Evolutionary conservation across 768 basidiomycete genomes (phyloP), one percentile per base, ranked within the genome.

Genomic region (Tubosaeta sp.): DNA sequence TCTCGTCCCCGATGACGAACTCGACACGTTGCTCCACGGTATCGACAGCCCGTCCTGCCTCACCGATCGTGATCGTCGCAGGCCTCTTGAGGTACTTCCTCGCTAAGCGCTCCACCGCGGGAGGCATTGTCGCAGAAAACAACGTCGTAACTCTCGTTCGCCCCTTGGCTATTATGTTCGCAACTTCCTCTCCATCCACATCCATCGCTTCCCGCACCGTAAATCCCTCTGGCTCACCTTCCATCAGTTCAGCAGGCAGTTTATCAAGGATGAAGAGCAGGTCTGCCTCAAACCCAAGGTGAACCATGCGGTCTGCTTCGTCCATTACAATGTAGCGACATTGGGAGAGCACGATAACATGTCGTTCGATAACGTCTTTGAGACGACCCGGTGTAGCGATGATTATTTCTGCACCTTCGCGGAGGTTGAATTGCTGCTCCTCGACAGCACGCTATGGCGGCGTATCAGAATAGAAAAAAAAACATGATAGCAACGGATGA

Each of bases 301-400:
- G 86, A 54, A 99, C 94, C 96, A 99, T 98, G 46, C 96, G 83
- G 69, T 99, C 96, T 14, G 96, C 96, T 76, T 99, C 96, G 68
- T 99, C 96, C 96, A 99, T 96, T 58, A 99, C 95, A 52, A 99
- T 86, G 64, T 99, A 98, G 2, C 92, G 91, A 69, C 96, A 98
- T 69, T 99, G 96, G 7, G 90, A 88, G 39, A 99, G 79, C 18
- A 99, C 96, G 38, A 99, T 78, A 41, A 98, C 92, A 67, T 89
- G 90, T 19, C 94, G 84, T 71, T 99, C 95, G 53, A 99, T 86
- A 49, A 97, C 92, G 65, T 98, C 96, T 70, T 96, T 96, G 16
- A 99, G 78, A 71, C 96, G 94, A 73, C 96, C 96, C 11, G 96
- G 96, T 0, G 96, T 98, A 22, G 96, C 96, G 54, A 99, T 97